These are phyloP conservation scores for Candida xiaguanensis DNA, from an alignment of 805 yeast species.

Conservation along the genomic window DNA sequence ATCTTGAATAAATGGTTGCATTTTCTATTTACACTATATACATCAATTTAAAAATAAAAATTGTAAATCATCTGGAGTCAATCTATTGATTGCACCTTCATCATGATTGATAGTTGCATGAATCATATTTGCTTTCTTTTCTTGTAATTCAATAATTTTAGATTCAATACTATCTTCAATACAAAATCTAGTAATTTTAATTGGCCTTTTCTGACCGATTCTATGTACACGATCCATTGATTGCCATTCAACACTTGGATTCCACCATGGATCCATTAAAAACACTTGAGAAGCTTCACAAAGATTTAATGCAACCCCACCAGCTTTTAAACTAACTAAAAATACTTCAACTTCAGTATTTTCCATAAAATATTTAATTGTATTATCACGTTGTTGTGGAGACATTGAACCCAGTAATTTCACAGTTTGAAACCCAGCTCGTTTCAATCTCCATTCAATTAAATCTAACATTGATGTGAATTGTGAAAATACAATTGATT, in stretches of 20 bases:
- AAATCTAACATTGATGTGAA: slow-evolving; percentile 95
- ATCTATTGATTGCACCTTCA: slow-evolving; percentile 80
- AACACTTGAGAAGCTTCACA: slow-evolving; percentile 98
- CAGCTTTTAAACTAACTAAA: slow-evolving; percentile 92
- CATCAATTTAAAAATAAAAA: slow-evolving; percentile 79
- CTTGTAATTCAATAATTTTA: slow-evolving; percentile 92
- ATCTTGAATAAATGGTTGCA: no score
- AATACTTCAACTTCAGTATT: slow-evolving; percentile 91
- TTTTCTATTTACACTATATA: neutral
- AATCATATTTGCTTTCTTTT: slow-evolving; percentile 97
- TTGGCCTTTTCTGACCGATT: slow-evolving; percentile 94
- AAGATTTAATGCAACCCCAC: slow-evolving; percentile 95
- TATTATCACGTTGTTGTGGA: slow-evolving; percentile 89
- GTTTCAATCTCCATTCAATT: slow-evolving; percentile 89
- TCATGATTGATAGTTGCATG: slow-evolving; percentile 94
- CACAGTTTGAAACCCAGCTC: slow-evolving; percentile 94
- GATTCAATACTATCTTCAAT: slow-evolving; percentile 97
- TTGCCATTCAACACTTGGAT: slow-evolving; percentile 98
- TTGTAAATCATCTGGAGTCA: slow-evolving; percentile 93
- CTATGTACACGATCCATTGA: slow-evolving; percentile 97
- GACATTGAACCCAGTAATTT: slow-evolving; percentile 96
- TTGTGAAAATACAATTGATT: slow-evolving; percentile 95
- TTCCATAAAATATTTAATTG: slow-evolving; percentile 88
- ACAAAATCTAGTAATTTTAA: slow-evolving; percentile 84
- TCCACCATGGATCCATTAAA: slow-evolving; percentile 99